phyloP scores from a whole-genome alignment of 345 rosid genomes.

The Cardamine chenopodiifolia region DNA sequence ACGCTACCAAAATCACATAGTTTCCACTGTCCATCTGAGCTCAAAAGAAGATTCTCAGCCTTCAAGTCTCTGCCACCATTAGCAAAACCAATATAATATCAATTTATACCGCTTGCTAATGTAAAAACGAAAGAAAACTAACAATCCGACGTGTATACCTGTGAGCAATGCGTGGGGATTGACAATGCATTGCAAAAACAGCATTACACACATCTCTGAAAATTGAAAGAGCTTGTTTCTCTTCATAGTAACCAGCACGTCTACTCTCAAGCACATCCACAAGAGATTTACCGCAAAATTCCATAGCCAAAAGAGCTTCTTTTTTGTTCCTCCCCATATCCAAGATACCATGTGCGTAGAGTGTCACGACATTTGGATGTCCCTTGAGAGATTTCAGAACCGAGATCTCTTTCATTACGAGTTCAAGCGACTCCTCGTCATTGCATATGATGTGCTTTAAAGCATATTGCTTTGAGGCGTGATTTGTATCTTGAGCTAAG shows the following conservation, averaged over 20 bases:
- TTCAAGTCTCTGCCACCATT: conserved; percentile 78
- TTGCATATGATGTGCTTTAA: conserved; percentile 93
- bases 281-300: conserved; percentile 84
- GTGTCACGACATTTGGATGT: conserved; percentile 84
- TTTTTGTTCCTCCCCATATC: conserved; percentile 86
- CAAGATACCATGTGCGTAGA: conserved; percentile 65
- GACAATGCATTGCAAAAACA: conserved; percentile 94
- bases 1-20: conserved; percentile 96
- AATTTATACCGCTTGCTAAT: not conserved
- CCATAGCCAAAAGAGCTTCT: conserved; percentile 94
- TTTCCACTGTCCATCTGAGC: conserved; percentile 83
- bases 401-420: conserved; percentile 75
- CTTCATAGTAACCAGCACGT: conserved; percentile 84
- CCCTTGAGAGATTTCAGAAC: conserved; percentile 84
- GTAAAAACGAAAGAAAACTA: not conserved
- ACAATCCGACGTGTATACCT: conserved; percentile 49
- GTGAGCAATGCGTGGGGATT: conserved; percentile 89
- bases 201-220: conserved; percentile 95
- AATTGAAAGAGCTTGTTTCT: conserved; percentile 72
- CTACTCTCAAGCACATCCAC: conserved; percentile 79
- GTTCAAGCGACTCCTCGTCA: conserved; percentile 78
- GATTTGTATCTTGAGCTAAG: conserved; percentile 70
- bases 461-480: conserved; percentile 82
- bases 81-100: not conserved
- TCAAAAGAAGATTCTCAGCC: conserved; percentile 87